Base-by-base conservation (phyloP, 257 asterid species). In the Solanum piurae region DNA sequence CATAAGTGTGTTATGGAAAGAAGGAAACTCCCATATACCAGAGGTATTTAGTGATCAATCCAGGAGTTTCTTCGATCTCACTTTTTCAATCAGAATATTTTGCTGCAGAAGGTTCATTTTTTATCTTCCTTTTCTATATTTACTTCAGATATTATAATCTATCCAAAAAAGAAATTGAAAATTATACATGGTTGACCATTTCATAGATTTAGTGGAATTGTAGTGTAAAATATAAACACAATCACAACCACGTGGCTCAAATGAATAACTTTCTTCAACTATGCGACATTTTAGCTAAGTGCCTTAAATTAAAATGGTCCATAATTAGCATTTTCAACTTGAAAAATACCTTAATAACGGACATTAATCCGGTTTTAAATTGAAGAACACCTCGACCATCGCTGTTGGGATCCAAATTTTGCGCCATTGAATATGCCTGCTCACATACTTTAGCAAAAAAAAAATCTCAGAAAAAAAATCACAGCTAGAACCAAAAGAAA, bases 401-500 rank as follows among this genome's bases (percentile, higher is more conserved):
- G 37, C 99, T 96, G 93, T 86, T 94, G 64, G 99, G 99, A 83
- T 97, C 99, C 98, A 97, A 90, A 86, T 91, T 92, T 82, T 97
- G 99, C 46, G 99, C 98, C 99, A 97, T 95, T 46, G 92, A 88
- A 91, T 97, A 97, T 13, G 99, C 99, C 95, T 97, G 99, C 95
- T 97, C 99, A 60, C 99, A 97, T 86, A 97, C 99, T 97, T 88
- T 79, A 84, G 79, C 84, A 87, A 91, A 86, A 44, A 74, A 71
- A n/a, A 6, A 40, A 71, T 64, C 84, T 85, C 77, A 90, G 85
- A 80, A 25, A 80, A 16, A 49, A 38, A 4, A 80, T 80, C 68
- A 29, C 69, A 29, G 23, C 85, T 52, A 18, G 68, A 46, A 29
- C 29, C 66, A 80, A 80, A 38, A 29, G 44, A 80, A 49, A 5